Percentiles rank a stretch among this genome's conserved stretches.
Evolutionary conservation across 352 stramenopile species (phyloP).

Genomic region (Globisporangium paroecandrum): DNA sequence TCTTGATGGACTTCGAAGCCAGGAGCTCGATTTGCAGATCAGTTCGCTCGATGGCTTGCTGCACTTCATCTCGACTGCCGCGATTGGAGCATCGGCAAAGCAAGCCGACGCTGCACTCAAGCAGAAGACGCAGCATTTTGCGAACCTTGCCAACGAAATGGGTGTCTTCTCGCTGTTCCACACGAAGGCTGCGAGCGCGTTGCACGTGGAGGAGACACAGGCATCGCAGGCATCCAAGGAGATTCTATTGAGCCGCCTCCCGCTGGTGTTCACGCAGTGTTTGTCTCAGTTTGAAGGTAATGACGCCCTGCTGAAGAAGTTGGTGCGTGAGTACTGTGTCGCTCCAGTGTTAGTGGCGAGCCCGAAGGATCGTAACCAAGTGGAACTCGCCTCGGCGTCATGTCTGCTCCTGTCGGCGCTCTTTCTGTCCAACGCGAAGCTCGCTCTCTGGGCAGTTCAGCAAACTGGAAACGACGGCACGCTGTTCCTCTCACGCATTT

Average conservation of each 20-base stretch:
- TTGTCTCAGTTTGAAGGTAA: constrained; percentile 67
- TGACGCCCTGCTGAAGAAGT: constrained; percentile 56
- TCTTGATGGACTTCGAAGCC: constrained; percentile 69
- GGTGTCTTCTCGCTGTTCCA: constrained; percentile 77
- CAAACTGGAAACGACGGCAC: constrained; percentile 61
- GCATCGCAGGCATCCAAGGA: constrained; percentile 29
- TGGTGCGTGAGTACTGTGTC: constrained; percentile 71
- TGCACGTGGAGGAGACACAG: constrained; percentile 27
- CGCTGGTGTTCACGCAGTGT: constrained; percentile 86
- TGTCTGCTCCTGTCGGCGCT: constrained; percentile 72
- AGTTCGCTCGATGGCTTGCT: constrained; percentile 68
- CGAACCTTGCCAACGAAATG: constrained; percentile 62
- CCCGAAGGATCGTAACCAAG: constrained; percentile 33
- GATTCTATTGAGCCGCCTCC: constrained; percentile 60
- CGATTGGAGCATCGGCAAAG: constrained; percentile 21
- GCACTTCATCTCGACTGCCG: constrained; percentile 62
- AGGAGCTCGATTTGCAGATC: constrained; percentile 60
- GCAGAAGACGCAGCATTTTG: constrained; percentile 38
- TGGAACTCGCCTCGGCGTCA: constrained; percentile 58
- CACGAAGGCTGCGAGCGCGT: constrained; percentile 41
- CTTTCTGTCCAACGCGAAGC: constrained; percentile 81
- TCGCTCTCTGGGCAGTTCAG: constrained; percentile 72
- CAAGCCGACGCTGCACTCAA: constrained; percentile 21
- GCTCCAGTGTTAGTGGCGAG: constrained; percentile 49
- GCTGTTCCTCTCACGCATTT: constrained; percentile 40